A percentile compares a stretch with the other conserved stretches of the same genome.
phyloP scores from a whole-genome alignment of 306 rosid genomes.

The Vicia villosa region DNA sequence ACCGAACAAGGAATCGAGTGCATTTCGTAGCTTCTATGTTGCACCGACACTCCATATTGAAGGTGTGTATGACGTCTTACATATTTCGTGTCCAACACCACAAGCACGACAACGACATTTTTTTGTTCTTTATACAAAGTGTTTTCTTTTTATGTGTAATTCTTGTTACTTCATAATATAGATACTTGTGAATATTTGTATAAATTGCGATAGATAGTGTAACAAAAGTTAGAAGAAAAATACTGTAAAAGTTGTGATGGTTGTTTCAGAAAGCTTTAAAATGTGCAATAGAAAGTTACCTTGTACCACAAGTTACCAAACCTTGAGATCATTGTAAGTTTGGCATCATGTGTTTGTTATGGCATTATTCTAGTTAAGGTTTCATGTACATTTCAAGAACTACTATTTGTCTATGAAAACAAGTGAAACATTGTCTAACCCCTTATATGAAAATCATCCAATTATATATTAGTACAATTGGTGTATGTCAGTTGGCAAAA shows the following conservation, averaged over 20 bases:
- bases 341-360: constrained; percentile 37
- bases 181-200: constrained; percentile 41
- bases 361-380: too few relatives aligned
- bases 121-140: constrained; percentile 58
- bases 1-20: constrained; percentile 20
- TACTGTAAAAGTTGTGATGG: neutral
- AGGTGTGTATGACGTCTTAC: neutral
- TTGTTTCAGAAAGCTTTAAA: neutral
- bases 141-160: constrained; percentile 40
- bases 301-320: constrained; percentile 4
- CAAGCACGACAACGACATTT: neutral
- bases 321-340: constrained; percentile 9
- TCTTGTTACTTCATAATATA: constrained; percentile 36
- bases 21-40: neutral
- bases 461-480: too few relatives aligned
- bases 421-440: constrained; percentile 21
- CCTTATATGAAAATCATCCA: neutral
- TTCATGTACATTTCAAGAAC: constrained; percentile 11
- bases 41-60: neutral
- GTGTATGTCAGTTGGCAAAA: too few relatives aligned
- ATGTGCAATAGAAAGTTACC: constrained; percentile 9
- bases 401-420: neutral
- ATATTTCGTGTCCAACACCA: too few relatives aligned
- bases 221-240: neutral
- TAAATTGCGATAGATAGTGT: constrained; percentile 3